These are phyloP conservation scores for Chalciporus chontae DNA, from an alignment of 768 basidiomycete genomes.

Conservation along the genomic window DNA sequence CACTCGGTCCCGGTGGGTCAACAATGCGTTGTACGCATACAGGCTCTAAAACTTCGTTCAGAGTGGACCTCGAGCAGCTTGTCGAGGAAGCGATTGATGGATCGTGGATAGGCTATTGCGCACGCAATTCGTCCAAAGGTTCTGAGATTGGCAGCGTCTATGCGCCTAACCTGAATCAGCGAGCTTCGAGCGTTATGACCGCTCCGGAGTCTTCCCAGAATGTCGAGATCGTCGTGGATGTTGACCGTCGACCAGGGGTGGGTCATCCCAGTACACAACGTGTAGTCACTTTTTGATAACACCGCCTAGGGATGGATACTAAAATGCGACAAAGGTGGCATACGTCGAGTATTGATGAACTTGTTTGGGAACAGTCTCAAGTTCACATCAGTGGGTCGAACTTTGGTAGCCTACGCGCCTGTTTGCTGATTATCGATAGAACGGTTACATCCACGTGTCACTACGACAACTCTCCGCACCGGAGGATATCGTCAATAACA, in stretches of 20 bases:
- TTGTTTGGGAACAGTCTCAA: conserved; percentile 92
- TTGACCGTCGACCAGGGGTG: conserved; percentile 69
- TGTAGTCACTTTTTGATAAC: conserved; percentile 2
- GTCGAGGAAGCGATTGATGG: conserved; percentile 90
- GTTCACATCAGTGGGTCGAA: conserved; percentile 69
- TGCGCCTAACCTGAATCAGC: conserved; percentile 60
- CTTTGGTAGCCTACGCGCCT: background rate
- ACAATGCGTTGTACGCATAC: background rate
- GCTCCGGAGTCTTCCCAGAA: conserved; percentile 35
- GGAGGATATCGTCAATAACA: conserved; percentile 50
- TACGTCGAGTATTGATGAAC: conserved; percentile 91
- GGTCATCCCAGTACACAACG: conserved; percentile 15
- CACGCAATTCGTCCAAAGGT: conserved; percentile 65
- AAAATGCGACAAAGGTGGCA: conserved; percentile 88
- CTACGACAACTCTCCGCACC: conserved; percentile 67
- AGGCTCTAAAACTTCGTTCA: conserved; percentile 13
- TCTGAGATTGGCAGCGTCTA: conserved; percentile 93
- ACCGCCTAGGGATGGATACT: conserved; percentile 72
- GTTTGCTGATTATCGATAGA: conserved; percentile 37
- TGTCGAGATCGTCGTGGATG: conserved; percentile 88
- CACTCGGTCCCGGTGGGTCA: conserved; percentile 55
- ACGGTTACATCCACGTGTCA: conserved; percentile 84
- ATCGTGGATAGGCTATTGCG: conserved; percentile 90
- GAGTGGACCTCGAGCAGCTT: conserved; percentile 75
- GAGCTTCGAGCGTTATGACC: conserved; percentile 39